phyloP scores from a whole-genome alignment of 345 rosid genomes.

The Eucalyptus erythrocorys region DNA sequence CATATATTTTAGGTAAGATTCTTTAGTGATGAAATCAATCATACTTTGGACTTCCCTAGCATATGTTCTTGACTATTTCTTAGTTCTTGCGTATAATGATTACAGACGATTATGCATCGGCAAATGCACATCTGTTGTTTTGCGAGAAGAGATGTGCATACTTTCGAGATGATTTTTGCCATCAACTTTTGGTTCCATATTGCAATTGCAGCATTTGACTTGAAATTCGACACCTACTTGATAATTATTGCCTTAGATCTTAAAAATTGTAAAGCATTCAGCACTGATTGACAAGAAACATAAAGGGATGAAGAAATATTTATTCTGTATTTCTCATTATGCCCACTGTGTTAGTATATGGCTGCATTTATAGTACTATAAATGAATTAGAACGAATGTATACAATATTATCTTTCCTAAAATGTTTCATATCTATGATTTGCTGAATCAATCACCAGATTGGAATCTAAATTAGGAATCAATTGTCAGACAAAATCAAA shows the following conservation, averaged over 20 bases:
- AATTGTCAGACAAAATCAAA: accelerated
- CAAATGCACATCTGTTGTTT: neutral
- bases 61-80: neutral
- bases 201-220: neutral
- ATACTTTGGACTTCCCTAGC: neutral
- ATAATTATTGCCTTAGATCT: no score
- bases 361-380: no score
- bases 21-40: neutral
- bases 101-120: neutral
- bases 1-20: neutral
- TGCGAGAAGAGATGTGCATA: neutral
- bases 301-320: no score
- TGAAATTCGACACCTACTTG: neutral
- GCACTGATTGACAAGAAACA: no score
- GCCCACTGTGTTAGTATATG: no score
- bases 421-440: no score
- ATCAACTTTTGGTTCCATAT: neutral
- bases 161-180: neutral
- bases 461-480: no score
- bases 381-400: no score
- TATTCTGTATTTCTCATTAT: no score
- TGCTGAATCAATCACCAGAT: no score
- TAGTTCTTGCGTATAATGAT: neutral
- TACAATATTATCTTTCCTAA: no score
- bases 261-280: no score